Evolutionary conservation across 495 filamentous ascomycete species (phyloP).

Genomic region (Podospora conica): DNA sequence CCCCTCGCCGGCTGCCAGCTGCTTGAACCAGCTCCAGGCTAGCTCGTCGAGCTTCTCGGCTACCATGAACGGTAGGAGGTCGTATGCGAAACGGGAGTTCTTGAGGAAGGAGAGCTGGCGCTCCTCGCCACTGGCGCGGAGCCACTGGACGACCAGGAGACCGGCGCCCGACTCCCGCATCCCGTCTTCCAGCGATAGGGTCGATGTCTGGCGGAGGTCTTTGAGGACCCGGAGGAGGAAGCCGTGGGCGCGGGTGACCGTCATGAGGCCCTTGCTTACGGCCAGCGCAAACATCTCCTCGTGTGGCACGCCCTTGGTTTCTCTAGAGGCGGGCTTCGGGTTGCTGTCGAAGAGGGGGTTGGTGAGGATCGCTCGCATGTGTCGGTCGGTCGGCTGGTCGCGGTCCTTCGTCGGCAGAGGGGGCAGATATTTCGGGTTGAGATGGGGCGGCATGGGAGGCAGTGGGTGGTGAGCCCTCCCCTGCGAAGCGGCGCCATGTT

Average conservation of each 20-base stretch:
- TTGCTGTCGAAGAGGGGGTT: conserved; percentile 53
- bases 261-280: conserved; percentile 42
- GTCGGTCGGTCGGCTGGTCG: conserved; percentile 42
- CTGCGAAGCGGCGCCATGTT: conserved; percentile 42
- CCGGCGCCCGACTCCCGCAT: conserved; percentile 38
- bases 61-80: conserved; percentile 43
- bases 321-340: not conserved
- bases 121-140: conserved; percentile 44
- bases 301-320: conserved; percentile 9
- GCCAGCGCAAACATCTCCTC: conserved; percentile 35
- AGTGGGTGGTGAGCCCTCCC: conserved; percentile 6
- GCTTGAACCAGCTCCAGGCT: conserved; percentile 39
- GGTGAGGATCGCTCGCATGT: conserved; percentile 60
- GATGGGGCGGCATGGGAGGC: conserved; percentile 17
- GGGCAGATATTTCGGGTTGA: conserved; percentile 14
- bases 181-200: conserved; percentile 20
- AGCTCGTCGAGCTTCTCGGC: conserved; percentile 43
- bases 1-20: conserved; percentile 16
- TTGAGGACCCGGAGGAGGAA: conserved; percentile 33
- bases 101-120: conserved; percentile 31
- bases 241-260: conserved; percentile 31
- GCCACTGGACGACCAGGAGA: conserved; percentile 43
- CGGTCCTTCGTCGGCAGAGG: conserved; percentile 3
- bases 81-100: conserved; percentile 23
- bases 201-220: conserved; percentile 22